Base-by-base conservation (phyloP, 2,329 filamentous ascomycete genomes). In the Colletotrichum musae region DNA sequence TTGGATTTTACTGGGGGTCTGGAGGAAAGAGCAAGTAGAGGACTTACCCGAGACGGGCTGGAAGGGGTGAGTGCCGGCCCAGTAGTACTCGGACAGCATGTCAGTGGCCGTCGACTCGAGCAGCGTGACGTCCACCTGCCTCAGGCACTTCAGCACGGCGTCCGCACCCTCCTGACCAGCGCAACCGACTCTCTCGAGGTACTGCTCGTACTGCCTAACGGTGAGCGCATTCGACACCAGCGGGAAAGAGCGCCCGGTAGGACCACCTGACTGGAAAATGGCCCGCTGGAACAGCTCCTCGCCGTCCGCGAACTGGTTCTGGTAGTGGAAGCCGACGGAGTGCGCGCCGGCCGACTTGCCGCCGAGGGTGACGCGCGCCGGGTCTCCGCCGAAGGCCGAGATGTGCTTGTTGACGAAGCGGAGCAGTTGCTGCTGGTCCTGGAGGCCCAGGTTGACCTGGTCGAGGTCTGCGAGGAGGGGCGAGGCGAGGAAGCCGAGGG, bases 401-500 rank as follows among this genome's bases (percentile, higher is more conserved):
- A 90, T 87, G 68, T 90, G 77, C 9, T 79, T 80, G 57, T 88
- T 83, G 0, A 89, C 84, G 81, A 88, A 90, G 71, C 84, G 74
- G 2, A 90, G 75, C 2, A 85, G 83, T 4, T 84, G 83, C 15
- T 82, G 80, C 72, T 88, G 86, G 67, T 89, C 87, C 3, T 86
- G 77, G 0, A 89, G 75, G 0, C 87, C 88, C 1, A 85, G 84
- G 67, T 91, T 90, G 9, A 87, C 64, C 18, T 82, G 60, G 0
- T 77, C 78, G 2, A 75, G 73, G 0, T 79, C 77, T 36, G 82
- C 80, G 7, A 80, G 74, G 21, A 81, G 61, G 24, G 41, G 81
- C 72, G 68, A 88, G 0, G 86, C 86, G 12, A 88, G 79, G 15
- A 75, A 79, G 0, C 84, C 84, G 0, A 86, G 58, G 6, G 64